These are phyloP conservation scores for Trebouxia sp. DNA, from an alignment of 139 green algal genomes.

Conservation along the genomic window DNA sequence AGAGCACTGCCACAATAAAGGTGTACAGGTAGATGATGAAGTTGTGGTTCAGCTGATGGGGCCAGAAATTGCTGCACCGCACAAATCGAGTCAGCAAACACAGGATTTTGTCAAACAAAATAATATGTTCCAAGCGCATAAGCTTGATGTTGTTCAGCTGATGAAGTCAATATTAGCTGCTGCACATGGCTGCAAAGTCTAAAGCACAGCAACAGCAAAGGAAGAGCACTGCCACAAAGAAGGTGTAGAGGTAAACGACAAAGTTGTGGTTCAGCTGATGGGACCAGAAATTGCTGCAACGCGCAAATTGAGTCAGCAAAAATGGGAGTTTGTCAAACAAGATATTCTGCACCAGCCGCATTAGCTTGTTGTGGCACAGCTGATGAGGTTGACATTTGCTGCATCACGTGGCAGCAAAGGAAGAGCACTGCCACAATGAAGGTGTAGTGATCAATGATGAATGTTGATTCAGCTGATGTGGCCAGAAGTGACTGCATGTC, in stretches of 20 bases:
- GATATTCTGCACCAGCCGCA: background rate
- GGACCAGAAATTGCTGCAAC: too few species aligned
- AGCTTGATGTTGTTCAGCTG: background rate
- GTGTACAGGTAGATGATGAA: conserved; percentile 55
- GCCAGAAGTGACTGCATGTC: too few species aligned
- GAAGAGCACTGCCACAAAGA: background rate
- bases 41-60: conserved; percentile 71
- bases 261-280: background rate
- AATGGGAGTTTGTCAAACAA: conserved; percentile 48
- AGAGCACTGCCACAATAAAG: conserved; percentile 58
- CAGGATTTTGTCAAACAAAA: conserved; percentile 41
- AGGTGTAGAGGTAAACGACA: background rate
- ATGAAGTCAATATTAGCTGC: background rate
- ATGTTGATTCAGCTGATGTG: background rate
- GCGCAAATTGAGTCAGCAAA: conserved; percentile 32
- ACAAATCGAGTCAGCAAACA: conserved; percentile 40
- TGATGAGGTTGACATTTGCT: background rate
- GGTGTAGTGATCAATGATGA: background rate
- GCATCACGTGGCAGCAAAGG: background rate
- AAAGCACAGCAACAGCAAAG: background rate
- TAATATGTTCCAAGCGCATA: background rate
- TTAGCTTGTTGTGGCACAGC: background rate
- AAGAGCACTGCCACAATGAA: background rate
- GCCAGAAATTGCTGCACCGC: conserved; percentile 61
- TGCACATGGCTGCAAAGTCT: background rate